Evolutionary conservation across 169 alveolate genomes (phyloP).

Genomic region (Theileria orientalis): DNA sequence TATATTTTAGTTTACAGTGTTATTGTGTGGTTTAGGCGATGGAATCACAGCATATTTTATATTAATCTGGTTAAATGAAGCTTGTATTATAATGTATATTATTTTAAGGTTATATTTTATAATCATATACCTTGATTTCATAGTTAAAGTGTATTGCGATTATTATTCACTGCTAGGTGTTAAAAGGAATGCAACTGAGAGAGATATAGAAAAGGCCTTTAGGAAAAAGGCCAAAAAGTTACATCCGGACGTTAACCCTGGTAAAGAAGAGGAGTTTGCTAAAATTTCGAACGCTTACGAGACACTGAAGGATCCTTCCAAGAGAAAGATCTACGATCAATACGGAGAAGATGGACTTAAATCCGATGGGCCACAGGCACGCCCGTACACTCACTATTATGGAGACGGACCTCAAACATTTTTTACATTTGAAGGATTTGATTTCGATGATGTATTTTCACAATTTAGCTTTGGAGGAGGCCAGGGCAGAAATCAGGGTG

Average conservation of each 20-base stretch:
- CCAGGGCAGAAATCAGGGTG: neutral
- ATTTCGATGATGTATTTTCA: slow-evolving; percentile 76
- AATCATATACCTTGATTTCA: neutral
- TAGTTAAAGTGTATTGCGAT: slow-evolving; percentile 46
- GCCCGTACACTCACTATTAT: slow-evolving; percentile 22
- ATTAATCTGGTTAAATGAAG: neutral
- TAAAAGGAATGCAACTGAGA: slow-evolving; percentile 81
- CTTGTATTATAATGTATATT: slow-evolving; percentile 23
- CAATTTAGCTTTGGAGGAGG: slow-evolving; percentile 25
- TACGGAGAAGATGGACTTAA: slow-evolving; percentile 93
- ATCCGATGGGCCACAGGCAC: slow-evolving; percentile 53
- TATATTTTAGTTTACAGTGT: too few species aligned
- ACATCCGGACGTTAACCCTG: slow-evolving; percentile 90
- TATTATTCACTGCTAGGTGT: slow-evolving; percentile 85
- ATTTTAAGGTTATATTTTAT: neutral
- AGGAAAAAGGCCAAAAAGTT: slow-evolving; percentile 86
- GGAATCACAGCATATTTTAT: slow-evolving; percentile 5
- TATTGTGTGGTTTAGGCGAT: neutral
- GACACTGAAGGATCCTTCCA: slow-evolving; percentile 87
- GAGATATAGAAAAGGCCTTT: slow-evolving; percentile 90
- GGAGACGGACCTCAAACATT: slow-evolving; percentile 59
- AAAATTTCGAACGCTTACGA: slow-evolving; percentile 92
- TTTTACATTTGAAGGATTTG: slow-evolving; percentile 75
- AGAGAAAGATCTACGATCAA: slow-evolving; percentile 86
- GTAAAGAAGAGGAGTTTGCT: slow-evolving; percentile 84